phyloP scores from a whole-genome alignment of 768 basidiomycete species.

The Tephrocybe sp. region DNA sequence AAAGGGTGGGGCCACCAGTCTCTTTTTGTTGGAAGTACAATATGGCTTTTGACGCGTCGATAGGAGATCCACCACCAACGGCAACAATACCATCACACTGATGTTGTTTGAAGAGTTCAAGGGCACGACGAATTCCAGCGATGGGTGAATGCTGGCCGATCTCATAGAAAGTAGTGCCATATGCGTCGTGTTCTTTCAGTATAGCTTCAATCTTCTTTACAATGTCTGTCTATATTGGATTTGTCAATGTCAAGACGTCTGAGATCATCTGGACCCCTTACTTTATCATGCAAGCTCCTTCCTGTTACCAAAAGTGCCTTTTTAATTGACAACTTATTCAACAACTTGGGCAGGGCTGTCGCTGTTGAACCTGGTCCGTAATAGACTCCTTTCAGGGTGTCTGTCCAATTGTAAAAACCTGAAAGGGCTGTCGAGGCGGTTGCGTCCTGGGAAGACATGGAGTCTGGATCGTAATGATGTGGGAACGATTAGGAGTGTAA shows the following conservation, averaged over 20 bases:
- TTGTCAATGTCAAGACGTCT: neutral
- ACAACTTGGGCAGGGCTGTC: slow-evolving; percentile 62
- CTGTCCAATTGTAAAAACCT: slow-evolving; percentile 67
- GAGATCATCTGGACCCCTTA: slow-evolving; percentile 16
- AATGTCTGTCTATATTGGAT: slow-evolving; percentile 49
- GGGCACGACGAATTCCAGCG: slow-evolving; percentile 57
- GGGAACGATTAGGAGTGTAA: too few species aligned
- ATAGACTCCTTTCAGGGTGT: slow-evolving; percentile 63
- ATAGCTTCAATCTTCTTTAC: slow-evolving; percentile 53
- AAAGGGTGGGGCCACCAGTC: slow-evolving; percentile 45
- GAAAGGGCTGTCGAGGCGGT: slow-evolving; percentile 20
- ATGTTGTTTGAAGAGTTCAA: slow-evolving; percentile 50
- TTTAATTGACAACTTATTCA: slow-evolving; percentile 49
- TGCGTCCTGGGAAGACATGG: slow-evolving; percentile 18
- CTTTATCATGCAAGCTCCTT: slow-evolving; percentile 65
- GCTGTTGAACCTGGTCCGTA: slow-evolving; percentile 69
- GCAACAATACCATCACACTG: slow-evolving; percentile 69
- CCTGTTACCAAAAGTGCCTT: slow-evolving; percentile 75
- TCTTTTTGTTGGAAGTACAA: slow-evolving; percentile 60
- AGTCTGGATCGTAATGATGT: neutral
- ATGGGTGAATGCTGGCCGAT: slow-evolving; percentile 75
- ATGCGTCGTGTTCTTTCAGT: slow-evolving; percentile 54
- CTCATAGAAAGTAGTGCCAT: slow-evolving; percentile 65
- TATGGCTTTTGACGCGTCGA: slow-evolving; percentile 77
- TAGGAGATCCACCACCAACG: slow-evolving; percentile 78